Evolutionary conservation across 352 stramenopile species (phyloP).

Genomic region (Phytophthora lateralis): DNA sequence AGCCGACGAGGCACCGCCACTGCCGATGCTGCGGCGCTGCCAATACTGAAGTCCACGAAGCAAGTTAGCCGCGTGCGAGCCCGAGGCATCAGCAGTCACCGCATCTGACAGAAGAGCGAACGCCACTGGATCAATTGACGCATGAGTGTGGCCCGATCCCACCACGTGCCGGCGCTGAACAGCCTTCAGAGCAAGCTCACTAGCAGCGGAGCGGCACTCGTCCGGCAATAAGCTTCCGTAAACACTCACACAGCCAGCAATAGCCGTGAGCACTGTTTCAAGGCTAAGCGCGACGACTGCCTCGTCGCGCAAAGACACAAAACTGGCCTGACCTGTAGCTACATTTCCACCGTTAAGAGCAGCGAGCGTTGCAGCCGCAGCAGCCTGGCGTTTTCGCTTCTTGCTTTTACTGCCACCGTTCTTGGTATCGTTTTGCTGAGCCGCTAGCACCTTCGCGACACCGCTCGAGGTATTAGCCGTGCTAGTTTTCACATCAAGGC

Average conservation of each 20-base stretch:
- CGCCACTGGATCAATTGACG: constrained; percentile 45
- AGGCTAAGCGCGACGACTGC: constrained; percentile 46
- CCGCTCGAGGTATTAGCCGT: constrained; percentile 7
- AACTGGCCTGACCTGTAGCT: constrained; percentile 29
- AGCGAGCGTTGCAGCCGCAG: constrained; percentile 51
- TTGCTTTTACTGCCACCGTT: constrained; percentile 64
- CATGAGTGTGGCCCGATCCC: constrained; percentile 23
- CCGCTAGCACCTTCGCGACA: constrained; percentile 21
- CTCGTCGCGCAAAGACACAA: constrained; percentile 66
- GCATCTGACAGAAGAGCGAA: constrained; percentile 62
- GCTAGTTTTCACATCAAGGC: constrained; percentile 43
- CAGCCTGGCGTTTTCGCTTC: constrained; percentile 82
- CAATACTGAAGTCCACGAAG: constrained; percentile 64
- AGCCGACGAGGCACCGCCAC: constrained; percentile 30
- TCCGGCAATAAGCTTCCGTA: constrained; percentile 66
- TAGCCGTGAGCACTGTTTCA: constrained; percentile 51
- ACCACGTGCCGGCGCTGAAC: constrained; percentile 32
- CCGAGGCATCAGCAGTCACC: constrained; percentile 55
- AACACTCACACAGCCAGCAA: constrained; percentile 61
- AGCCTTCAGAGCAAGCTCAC: constrained; percentile 52
- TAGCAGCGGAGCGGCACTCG: constrained; percentile 44
- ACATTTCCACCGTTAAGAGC: constrained; percentile 31
- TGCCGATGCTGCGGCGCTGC: constrained; percentile 36
- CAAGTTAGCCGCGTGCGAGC: constrained; percentile 61
- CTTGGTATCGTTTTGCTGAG: constrained; percentile 28